These are phyloP conservation scores for Citrus reticulata DNA, from an alignment of 345 rosid species.

Conservation along the genomic window DNA sequence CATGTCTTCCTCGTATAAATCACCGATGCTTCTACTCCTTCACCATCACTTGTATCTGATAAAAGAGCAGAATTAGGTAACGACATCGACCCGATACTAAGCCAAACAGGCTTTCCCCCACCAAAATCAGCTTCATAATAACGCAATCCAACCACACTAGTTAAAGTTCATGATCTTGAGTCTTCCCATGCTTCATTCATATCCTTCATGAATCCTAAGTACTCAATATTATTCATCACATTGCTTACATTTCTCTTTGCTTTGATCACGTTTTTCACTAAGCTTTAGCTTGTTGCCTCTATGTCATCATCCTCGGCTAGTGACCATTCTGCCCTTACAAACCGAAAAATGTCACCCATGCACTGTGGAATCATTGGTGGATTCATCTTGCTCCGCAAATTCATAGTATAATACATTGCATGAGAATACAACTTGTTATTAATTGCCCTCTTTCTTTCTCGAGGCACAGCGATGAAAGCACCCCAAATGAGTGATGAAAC, in stretches of 20 bases:
- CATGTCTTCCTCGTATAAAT: conserved; percentile 18
- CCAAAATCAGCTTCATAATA: conserved; percentile 26
- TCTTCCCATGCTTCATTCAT: background rate
- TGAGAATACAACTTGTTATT: background rate
- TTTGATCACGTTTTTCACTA: background rate
- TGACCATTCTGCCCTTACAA: conserved; percentile 1
- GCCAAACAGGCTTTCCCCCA: conserved; percentile 29
- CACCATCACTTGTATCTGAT: conserved; percentile 3
- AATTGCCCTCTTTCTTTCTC: background rate
- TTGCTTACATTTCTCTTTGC: background rate
- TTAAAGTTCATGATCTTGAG: background rate
- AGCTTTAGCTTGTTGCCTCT: background rate
- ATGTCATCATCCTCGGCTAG: background rate
- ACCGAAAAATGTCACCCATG: conserved; percentile 14
- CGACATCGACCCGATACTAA: background rate
- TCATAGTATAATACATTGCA: background rate
- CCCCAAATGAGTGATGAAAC: conserved; percentile 22
- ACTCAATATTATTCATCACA: background rate
- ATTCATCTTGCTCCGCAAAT: background rate
- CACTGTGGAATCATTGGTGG: conserved; percentile 11
- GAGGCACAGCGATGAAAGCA: background rate
- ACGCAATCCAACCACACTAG: conserved; percentile 23
- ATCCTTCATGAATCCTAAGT: background rate
- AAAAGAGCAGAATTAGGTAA: background rate
- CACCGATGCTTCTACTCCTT: conserved; percentile 31